Percentiles rank a stretch among this genome's conserved stretches.
These are phyloP conservation scores for Clavispora carvajalis DNA, from an alignment of 805 yeast species.

Conservation along the genomic window DNA sequence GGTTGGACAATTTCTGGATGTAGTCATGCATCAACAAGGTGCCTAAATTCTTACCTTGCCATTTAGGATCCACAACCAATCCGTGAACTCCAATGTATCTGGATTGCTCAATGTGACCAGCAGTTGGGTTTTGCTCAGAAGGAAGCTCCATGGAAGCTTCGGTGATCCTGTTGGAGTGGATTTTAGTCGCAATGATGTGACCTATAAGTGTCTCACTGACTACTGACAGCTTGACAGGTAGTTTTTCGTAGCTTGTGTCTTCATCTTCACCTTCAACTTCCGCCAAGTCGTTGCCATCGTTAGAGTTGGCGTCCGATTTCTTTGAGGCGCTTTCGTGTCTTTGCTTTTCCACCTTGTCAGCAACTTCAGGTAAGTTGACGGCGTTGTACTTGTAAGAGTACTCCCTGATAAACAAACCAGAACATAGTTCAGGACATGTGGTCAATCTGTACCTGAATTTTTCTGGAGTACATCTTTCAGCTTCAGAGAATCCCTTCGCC, in stretches of 20 bases:
- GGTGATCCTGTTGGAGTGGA: constrained; percentile 44
- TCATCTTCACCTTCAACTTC: constrained; percentile 19
- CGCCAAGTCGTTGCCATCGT: constrained; percentile 12
- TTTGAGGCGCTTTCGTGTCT: constrained; percentile 9
- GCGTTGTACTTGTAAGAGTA: constrained; percentile 45
- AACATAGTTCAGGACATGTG: constrained; percentile 84
- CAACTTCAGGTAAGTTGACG: constrained; percentile 37
- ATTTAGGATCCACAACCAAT: constrained; percentile 68
- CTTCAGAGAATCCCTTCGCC: constrained; percentile 58
- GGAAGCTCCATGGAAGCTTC: constrained; percentile 61
- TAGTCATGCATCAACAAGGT: constrained; percentile 81
- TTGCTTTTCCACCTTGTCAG: constrained; percentile 27
- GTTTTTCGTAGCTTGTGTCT: constrained; percentile 29
- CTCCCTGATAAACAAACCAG: constrained; percentile 79
- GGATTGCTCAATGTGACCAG: constrained; percentile 75
- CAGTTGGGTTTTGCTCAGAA: constrained; percentile 22
- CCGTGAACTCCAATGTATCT: constrained; percentile 77
- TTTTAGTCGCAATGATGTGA: constrained; percentile 76
- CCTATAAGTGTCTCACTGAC: constrained; percentile 67
- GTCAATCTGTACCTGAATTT: constrained; percentile 62
- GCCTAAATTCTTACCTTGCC: constrained; percentile 79
- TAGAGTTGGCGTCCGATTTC: constrained; percentile 10
- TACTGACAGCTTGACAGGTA: constrained; percentile 46
- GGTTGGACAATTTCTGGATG: constrained; percentile 82
- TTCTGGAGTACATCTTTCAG: constrained; percentile 64